Evolutionary conservation across 805 yeast species (phyloP), one percentile per base, ranked within the genome.

Genomic region (Metschnikowia orientalis): DNA sequence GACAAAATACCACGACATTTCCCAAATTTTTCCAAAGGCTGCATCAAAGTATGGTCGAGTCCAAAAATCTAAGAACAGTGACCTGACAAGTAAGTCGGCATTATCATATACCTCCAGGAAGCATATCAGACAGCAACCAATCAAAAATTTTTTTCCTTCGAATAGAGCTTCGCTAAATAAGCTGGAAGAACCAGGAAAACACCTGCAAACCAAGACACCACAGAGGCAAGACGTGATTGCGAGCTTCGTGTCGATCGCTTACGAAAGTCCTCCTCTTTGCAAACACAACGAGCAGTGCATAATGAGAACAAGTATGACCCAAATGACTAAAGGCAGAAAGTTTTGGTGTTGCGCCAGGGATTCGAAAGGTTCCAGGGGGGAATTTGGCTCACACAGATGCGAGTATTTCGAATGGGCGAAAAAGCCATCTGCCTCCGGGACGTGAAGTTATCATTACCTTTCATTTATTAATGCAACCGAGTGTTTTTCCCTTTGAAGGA

Each of bases 1-100:
- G 4, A 38, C 37, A 8, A 54, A 52, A 30, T 53, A 54, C 30
- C 40, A 51, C 21, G 70, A 65, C 38, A 65, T 65, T 6, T 52
- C 63, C 3, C 32, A 40, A 11, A 44, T 63, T 45, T 64, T 65
- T 23, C 29, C 38, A 3, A 27, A 37, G 4, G 26, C 32, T 3
- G 11, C 35, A 13, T 30, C 37, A 8, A 21, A 35, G n/a, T n/a
- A n/a, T n/a, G n/a, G n/a, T n/a, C n/a, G 20, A 18, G 8, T 18
- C 20, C 8, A 6, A 18, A 13, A 6, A 5, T 23, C 13, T 25
- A 9, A 15, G 27, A 8, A 18, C 14, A 23, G 22, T n/a, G n/a
- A n/a, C n/a, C n/a, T n/a, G n/a, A n/a, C n/a, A n/a, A n/a, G n/a
- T n/a, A n/a, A n/a, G n/a, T n/a, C n/a, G n/a, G n/a, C n/a, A n/a